Evolutionary conservation across 441 rosid genomes (phyloP).

Genomic region (Gossypium schwendimanii): DNA sequence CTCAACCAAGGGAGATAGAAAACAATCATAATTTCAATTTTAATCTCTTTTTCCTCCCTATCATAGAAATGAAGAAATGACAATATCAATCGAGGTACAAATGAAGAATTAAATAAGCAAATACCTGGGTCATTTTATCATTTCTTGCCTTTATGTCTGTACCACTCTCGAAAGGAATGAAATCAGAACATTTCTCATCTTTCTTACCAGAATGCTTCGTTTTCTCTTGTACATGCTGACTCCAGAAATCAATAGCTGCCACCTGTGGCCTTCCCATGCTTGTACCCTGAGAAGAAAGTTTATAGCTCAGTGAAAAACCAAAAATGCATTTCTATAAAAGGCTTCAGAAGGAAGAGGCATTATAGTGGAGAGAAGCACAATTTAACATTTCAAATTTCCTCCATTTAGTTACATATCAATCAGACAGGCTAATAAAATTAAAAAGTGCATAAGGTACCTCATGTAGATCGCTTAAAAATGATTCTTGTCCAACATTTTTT

Average conservation of each 20-base stretch:
- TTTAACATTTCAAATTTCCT: neutral
- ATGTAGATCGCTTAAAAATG: constrained; percentile 25
- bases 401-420: neutral
- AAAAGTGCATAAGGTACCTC: constrained; percentile 35
- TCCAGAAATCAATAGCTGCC: constrained; percentile 18
- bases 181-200: constrained; percentile 20
- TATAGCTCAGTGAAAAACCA: constrained; percentile 10
- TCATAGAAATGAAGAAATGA: neutral
- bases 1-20: constrained; percentile 2
- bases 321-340: neutral
- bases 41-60: neutral
- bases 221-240: constrained; percentile 21
- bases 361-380: neutral
- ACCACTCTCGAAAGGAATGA: constrained; percentile 16
- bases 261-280: constrained; percentile 12
- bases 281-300: constrained; percentile 28
- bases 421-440: constrained; percentile 9
- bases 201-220: constrained; percentile 20
- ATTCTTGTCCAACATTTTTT: constrained; percentile 36
- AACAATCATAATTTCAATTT: neutral
- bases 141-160: constrained; percentile 29
- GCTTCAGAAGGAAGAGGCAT: neutral
- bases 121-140: constrained; percentile 61
- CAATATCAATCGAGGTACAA: neutral
- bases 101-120: constrained; percentile 5